Evolutionary conservation across 345 rosid genomes (phyloP).

Genomic region (Eucalyptus lansdowneana): DNA sequence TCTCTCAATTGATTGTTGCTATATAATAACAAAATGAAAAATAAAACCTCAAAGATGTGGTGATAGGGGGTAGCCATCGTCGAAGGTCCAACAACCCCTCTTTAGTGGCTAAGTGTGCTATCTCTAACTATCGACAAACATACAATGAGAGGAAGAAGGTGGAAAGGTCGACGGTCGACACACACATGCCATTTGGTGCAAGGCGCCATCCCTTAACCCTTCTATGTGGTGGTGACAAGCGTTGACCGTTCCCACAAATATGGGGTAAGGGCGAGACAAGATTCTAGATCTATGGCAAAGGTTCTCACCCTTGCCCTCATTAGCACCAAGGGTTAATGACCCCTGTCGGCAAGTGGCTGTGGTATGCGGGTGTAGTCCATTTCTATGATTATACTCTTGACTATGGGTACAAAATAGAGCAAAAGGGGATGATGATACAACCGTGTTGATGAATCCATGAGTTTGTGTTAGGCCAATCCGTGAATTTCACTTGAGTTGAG

Average conservation of each 20-base stretch:
- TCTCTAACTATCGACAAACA: background rate
- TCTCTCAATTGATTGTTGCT: background rate
- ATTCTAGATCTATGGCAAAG: background rate
- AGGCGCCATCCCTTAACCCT: background rate
- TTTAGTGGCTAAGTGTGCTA: background rate
- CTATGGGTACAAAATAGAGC: no score
- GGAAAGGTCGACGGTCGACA: background rate
- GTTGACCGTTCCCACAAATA: background rate
- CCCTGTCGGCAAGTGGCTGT: background rate
- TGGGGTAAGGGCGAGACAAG: background rate
- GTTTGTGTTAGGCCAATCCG: fast-evolving
- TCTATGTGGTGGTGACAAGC: background rate
- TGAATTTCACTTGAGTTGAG: no score
- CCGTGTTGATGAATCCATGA: no score
- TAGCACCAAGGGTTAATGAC: background rate
- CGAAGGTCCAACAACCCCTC: background rate
- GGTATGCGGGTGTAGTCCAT: no score
- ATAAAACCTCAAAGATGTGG: background rate
- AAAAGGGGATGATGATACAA: no score
- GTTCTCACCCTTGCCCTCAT: background rate
- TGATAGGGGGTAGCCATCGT: background rate
- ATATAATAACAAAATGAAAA: background rate
- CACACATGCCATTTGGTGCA: background rate
- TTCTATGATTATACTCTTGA: no score
- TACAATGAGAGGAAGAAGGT: background rate